phyloP scores from a whole-genome alignment of 805 yeast genomes.

The Hyphopichia homilentoma region DNA sequence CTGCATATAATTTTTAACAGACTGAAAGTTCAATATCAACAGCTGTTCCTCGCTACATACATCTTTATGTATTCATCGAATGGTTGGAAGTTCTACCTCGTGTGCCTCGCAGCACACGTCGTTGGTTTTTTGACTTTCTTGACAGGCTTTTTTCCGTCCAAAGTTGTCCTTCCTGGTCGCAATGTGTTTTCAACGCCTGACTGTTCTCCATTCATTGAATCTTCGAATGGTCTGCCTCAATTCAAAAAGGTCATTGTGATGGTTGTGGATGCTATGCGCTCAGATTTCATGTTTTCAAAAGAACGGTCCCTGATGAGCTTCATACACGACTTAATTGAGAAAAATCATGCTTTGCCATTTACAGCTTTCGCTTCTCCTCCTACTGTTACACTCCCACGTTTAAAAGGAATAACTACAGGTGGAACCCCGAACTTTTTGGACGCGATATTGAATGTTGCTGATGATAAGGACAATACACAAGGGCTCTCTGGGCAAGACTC shows the following conservation, averaged over 20 bases:
- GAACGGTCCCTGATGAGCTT: conserved; percentile 57
- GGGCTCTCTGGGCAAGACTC: conserved; percentile 74
- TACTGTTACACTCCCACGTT: conserved; percentile 90
- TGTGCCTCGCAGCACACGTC: not conserved
- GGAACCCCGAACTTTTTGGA: conserved; percentile 92
- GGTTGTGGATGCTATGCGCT: conserved; percentile 90
- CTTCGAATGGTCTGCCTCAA: conserved; percentile 28
- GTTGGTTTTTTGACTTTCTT: conserved; percentile 61
- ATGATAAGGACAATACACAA: conserved; percentile 72
- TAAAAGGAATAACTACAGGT: conserved; percentile 92
- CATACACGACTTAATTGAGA: conserved; percentile 60
- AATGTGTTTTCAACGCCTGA: conserved; percentile 27
- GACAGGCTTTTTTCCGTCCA: conserved; percentile 90
- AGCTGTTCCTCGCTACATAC: no score
- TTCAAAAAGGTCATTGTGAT: conserved; percentile 72
- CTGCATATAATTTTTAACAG: no score
- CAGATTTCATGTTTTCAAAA: conserved; percentile 76
- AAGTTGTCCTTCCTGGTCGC: conserved; percentile 65
- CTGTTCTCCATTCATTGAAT: conserved; percentile 20
- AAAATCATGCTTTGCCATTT: conserved; percentile 76
- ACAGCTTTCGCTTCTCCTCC: conserved; percentile 95
- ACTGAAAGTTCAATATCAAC: no score
- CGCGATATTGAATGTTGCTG: conserved; percentile 91
- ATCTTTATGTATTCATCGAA: no score
- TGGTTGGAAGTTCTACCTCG: no score